These are phyloP conservation scores for Ceratocystiopsis minuta DNA, from an alignment of 2,329 filamentous ascomycete species.

Conservation along the genomic window DNA sequence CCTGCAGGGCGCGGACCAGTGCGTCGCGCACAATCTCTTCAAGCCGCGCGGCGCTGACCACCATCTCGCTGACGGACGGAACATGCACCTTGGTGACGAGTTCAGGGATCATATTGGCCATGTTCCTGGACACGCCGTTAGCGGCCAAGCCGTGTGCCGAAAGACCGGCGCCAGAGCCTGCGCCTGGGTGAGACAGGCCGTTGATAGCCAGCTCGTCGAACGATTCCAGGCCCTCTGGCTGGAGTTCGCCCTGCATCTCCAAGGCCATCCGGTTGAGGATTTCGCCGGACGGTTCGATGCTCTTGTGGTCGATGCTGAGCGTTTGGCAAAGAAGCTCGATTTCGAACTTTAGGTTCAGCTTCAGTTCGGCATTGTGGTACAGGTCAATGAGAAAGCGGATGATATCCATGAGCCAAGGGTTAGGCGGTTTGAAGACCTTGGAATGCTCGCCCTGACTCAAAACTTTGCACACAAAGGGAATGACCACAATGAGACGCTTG, in stretches of 20 bases:
- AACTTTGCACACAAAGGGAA: conserved; percentile 96
- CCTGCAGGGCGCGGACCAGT: conserved; percentile 75
- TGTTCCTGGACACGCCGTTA: conserved; percentile 55
- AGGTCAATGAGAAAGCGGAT: conserved; percentile 79
- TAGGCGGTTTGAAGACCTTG: conserved; percentile 80
- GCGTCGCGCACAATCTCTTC: conserved; percentile 69
- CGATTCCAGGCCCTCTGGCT: conserved; percentile 53
- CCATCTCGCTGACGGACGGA: conserved; percentile 63
- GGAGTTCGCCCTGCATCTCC: conserved; percentile 42
- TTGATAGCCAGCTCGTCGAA: conserved; percentile 74
- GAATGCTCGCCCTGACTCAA: conserved; percentile 70
- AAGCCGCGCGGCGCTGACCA: conserved; percentile 50
- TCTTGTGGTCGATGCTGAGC: conserved; percentile 78
- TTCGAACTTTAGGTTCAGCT: conserved; percentile 94
- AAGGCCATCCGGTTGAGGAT: conserved; percentile 58
- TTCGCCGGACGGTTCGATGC: conserved; percentile 69
- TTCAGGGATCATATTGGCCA: conserved; percentile 69
- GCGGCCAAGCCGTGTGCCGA: conserved; percentile 45
- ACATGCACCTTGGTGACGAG: conserved; percentile 63
- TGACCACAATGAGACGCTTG: conserved; percentile 76
- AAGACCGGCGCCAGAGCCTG: conserved; percentile 27
- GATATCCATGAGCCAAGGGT: conserved; percentile 97
- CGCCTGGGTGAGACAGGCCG: conserved; percentile 47
- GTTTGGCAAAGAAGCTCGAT: conserved; percentile 96
- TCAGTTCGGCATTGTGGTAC: conserved; percentile 82